Evolutionary conservation across 164 flowering plant genomes (phyloP), one percentile per base, ranked within the genome.

Genomic region (Piper longum): DNA sequence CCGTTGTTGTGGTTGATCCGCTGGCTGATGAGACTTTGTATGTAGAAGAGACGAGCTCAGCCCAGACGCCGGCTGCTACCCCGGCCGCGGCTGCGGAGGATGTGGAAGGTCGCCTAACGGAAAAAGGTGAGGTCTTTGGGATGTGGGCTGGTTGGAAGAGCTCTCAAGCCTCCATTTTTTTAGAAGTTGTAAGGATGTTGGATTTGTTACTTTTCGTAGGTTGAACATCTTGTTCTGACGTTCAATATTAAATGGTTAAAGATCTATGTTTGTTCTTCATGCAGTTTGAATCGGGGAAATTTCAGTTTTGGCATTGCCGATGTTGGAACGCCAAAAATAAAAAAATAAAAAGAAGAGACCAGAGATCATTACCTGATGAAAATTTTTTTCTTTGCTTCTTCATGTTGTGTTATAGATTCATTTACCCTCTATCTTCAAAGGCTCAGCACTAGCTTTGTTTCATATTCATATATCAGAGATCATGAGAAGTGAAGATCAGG

Each of bases 101-200:
- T 62, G 74, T 63, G 60, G 60, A 65, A 16, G 69, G 39, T 62
- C 76, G 64, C 57, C 58, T 64, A 16, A 62, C 72, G 57, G 66
- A 56, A 2, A 74, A 66, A 57, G 81, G 83, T 80, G 45, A 51
- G 80, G 4, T 7, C 16, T 60, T n/a, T n/a, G 41, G 26, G 41
- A 41, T 26, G 7, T 57, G 11, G 12, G 9, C 19, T 57, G 41
- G 16, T 7, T 57, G 42, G 59, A 60, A 8, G 54, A 43, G 13
- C 17, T 64, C 56, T 45, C 16, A 16, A 9, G 36, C 54, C 17
- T 43, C 40, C 43, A 36, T 18, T 52, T 9, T 13, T 43, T 26
- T 0, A 26, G 36, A 26, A 26, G 55, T 2, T 41, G 12, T 4
- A 14, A 44, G 51, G 16, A 60, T 14, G 14, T 60, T 7, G 14